Conservation (phyloP, 169 alveolate genomes). For the Plasmodium fragile region DNA sequence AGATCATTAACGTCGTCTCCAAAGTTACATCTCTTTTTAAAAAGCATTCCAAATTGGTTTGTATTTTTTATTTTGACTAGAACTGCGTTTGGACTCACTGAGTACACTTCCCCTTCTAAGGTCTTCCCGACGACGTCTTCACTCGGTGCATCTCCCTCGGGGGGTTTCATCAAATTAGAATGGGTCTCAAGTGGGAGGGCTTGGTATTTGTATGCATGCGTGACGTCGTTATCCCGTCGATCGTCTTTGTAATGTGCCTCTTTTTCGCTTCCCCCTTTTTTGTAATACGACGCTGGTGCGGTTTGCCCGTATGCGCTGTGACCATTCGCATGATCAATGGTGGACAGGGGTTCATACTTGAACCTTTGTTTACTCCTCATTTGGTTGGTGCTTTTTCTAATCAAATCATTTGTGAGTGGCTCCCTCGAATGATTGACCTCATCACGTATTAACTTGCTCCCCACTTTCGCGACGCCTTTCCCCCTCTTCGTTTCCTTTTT, state of each 20-base stretch:
- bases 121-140: slow-evolving; percentile 43
- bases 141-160: not conserved
- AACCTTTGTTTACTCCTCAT: not conserved
- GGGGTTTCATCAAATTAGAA: not conserved
- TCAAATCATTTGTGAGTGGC: not conserved
- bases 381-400: not conserved
- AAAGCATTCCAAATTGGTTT: slow-evolving; percentile 31
- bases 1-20: slow-evolving; percentile 54
- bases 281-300: not conserved
- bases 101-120: slow-evolving; percentile 38
- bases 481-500: not conserved
- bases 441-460: not conserved
- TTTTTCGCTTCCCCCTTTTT: not conserved
- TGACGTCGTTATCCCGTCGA: not conserved
- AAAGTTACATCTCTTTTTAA: slow-evolving; percentile 46
- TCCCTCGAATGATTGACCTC: not conserved
- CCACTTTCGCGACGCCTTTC: not conserved
- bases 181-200: not conserved
- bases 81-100: slow-evolving; percentile 14
- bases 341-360: not conserved
- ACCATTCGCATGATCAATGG: not conserved
- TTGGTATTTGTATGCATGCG: not conserved
- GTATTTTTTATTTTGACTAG: not conserved
- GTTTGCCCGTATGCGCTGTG: not conserved
- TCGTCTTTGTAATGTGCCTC: not conserved